Percentiles rank a stretch among this genome's conserved stretches.
These are phyloP conservation scores for Escallonia rubra DNA, from an alignment of 129 eudicot species.

Conservation along the genomic window DNA sequence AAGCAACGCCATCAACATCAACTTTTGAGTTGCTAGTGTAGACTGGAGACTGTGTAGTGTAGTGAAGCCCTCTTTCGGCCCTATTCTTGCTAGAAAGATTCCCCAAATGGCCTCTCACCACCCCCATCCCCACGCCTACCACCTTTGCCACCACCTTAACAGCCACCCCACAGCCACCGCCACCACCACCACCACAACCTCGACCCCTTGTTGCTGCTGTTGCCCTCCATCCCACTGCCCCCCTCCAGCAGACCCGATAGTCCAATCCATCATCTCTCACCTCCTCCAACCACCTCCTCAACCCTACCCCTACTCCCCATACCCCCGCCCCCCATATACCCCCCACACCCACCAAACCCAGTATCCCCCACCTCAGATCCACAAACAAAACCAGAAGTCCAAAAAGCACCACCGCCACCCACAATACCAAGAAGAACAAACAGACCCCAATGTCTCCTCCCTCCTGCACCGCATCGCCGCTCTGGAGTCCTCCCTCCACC, in stretches of 20 bases:
- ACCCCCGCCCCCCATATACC: not conserved
- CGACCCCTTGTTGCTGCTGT: conserved; percentile 36
- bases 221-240: conserved; percentile 33
- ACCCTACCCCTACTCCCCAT: conserved; percentile 22
- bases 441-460: conserved; percentile 41
- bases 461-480: conserved; percentile 83
- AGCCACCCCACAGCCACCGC: conserved; percentile 23
- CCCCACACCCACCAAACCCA: conserved; percentile 21
- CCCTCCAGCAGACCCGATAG: conserved; percentile 29
- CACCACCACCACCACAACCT: conserved; percentile 27
- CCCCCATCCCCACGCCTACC: conserved; percentile 29
- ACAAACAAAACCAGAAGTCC: conserved; percentile 14
- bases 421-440: conserved; percentile 8
- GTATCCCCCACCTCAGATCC: conserved; percentile 13
- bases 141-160: conserved; percentile 27
- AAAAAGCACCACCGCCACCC: conserved; percentile 10
- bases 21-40: no score
- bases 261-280: conserved; percentile 24
- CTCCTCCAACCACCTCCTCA: conserved; percentile 25
- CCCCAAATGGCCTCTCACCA: conserved; percentile 39
- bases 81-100: conserved; percentile 1
- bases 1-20: no score
- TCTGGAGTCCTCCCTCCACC: conserved; percentile 73
- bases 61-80: not conserved
- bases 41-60: no score